phyloP scores from a whole-genome alignment of 495 filamentous ascomycete genomes.

The Xylaria acuta region DNA sequence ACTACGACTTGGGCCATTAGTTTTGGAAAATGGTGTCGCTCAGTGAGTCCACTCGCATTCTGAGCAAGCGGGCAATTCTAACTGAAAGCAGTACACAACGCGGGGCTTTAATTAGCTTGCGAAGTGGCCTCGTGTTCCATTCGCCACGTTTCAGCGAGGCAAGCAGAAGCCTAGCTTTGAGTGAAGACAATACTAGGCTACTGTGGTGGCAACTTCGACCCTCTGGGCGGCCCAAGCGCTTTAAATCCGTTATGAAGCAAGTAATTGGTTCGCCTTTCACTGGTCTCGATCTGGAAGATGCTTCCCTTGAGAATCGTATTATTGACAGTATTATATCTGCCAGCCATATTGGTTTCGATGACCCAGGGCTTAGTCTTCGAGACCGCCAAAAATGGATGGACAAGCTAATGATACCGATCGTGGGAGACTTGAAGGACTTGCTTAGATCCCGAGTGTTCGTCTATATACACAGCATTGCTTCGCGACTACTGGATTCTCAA shows the following conservation, averaged over 20 bases:
- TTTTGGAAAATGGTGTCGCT: slow-evolving; percentile 3
- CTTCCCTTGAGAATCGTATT: neutral
- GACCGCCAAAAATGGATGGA: neutral
- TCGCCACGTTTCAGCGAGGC: neutral
- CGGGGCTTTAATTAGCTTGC: neutral
- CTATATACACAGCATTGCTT: neutral
- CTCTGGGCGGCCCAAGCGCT: neutral
- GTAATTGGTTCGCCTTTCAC: neutral
- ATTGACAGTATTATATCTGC: neutral
- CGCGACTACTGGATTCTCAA: neutral
- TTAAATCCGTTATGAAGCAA: slow-evolving; percentile 5
- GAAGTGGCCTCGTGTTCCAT: neutral
- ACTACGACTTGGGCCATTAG: neutral
- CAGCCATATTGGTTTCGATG: neutral
- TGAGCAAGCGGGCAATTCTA: neutral
- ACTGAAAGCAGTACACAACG: slow-evolving; percentile 6
- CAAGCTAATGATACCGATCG: neutral
- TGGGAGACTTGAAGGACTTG: neutral
- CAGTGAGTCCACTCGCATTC: neutral
- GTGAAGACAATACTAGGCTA: neutral
- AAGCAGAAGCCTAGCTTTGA: neutral
- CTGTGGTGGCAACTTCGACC: slow-evolving; percentile 4
- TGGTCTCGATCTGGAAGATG: neutral
- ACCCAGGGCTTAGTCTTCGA: neutral
- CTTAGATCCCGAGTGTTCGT: neutral